Evolutionary conservation across 257 asterid species (phyloP), one percentile per base, ranked within the genome.

Genomic region (Misopates orontium): DNA sequence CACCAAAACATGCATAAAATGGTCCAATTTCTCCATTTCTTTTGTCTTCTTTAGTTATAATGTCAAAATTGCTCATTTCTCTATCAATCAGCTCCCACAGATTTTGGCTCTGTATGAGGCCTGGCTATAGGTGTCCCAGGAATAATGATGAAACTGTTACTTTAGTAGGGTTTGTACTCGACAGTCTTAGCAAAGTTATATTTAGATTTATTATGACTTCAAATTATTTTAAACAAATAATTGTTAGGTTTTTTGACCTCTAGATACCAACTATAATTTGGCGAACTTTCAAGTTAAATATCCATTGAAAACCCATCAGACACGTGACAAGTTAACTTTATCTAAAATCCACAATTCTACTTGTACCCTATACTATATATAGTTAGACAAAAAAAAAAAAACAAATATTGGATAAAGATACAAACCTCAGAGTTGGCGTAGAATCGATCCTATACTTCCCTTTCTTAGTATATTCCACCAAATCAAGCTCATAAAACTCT

Each of bases 381-480:
- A n/a, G n/a, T n/a, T n/a, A 10, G 9, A 15, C 0, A 42, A 10
- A 1, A 42, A 10, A 10, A 41, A 41, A 14, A 45, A 13, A 3
- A 45, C 4, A 45, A 2, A 0, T 2, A 2, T 13, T 13, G 18
- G 18, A 45, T 4, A 45, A 5, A 14, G 9, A 23, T 22, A 65
- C 91, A 40, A 74, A 90, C 97, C 96, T 85, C 23, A 84, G 42
- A 14, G 92, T 69, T 19, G 90, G 67, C 0, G 96, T 89, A 44
- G 98, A 89, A 61, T 83, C 86, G 67, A 89, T 89, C 50, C 95
- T 82, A 31, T 78, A 79, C 49, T 75, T 85, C 2, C 85, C 84
- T 54, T 69, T 80, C 68, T 74, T 79, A 9, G 74, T 59, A 51
- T 89, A 87, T 47, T 77, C 77, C 16, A 32, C 71, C 68, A 68